Conservation (phyloP, 495 filamentous ascomycete genomes). For the Sporormia fimetaria region DNA sequence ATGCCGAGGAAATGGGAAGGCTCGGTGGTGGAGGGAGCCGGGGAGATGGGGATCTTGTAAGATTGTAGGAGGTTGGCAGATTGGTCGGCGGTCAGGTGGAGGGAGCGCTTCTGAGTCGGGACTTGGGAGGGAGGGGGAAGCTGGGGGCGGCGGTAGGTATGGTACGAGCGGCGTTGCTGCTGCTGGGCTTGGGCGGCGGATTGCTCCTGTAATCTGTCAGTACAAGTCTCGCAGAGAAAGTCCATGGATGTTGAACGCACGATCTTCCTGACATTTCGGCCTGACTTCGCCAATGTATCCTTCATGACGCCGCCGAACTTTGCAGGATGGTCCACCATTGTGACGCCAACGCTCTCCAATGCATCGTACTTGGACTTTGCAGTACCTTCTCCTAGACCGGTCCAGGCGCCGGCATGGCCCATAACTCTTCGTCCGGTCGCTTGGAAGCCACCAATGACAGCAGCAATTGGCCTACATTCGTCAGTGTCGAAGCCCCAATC, state of each 20-base stretch:
- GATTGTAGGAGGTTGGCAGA: conserved; percentile 50
- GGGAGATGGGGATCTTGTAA: conserved; percentile 39
- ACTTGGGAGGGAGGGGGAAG: background rate
- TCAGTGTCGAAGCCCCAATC: conserved; percentile 11
- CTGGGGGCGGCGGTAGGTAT: conserved; percentile 17
- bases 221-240: background rate
- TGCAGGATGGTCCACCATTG: conserved; percentile 69
- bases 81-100: conserved; percentile 49
- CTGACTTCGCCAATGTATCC: conserved; percentile 37
- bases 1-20: conserved; percentile 45
- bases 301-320: conserved; percentile 68
- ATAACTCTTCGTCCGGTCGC: conserved; percentile 61
- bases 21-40: conserved; percentile 32
- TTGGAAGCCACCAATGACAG: conserved; percentile 58
- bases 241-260: conserved; percentile 8
- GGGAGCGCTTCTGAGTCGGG: conserved; percentile 39
- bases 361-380: conserved; percentile 54
- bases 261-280: conserved; percentile 27
- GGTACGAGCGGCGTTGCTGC: conserved; percentile 28
- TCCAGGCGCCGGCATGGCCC: conserved; percentile 82
- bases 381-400: conserved; percentile 53
- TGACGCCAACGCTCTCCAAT: conserved; percentile 58
- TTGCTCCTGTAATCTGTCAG: conserved; percentile 16
- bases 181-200: conserved; percentile 20
- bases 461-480: conserved; percentile 59